These are phyloP conservation scores for Colletotrichum costaricense DNA, from an alignment of 2,329 filamentous ascomycete genomes.

Conservation along the genomic window DNA sequence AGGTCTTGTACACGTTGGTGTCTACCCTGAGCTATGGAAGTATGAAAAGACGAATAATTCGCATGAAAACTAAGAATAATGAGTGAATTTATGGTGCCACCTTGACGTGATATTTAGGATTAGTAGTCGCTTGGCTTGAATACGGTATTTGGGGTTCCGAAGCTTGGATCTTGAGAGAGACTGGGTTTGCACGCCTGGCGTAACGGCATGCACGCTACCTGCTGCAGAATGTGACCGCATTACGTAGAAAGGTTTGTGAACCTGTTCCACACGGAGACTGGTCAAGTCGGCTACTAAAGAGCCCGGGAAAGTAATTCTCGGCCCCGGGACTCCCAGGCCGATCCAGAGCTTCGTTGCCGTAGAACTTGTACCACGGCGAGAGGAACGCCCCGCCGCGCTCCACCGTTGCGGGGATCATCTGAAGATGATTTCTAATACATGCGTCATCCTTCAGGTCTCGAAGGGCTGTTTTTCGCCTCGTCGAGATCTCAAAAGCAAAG, in stretches of 20 bases:
- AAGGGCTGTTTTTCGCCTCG: neutral
- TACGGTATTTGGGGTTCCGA: no score
- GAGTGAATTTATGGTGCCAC: no score
- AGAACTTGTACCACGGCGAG: neutral
- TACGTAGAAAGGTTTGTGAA: no score
- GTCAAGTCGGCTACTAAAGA: neutral
- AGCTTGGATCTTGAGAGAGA: neutral
- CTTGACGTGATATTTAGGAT: no score
- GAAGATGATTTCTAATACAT: slow-evolving; percentile 29
- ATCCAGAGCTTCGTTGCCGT: neutral
- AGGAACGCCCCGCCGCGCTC: slow-evolving; percentile 10
- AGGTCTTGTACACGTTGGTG: no score
- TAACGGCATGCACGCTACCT: neutral
- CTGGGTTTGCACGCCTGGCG: neutral
- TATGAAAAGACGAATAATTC: no score
- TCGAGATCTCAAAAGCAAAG: neutral
- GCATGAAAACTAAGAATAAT: no score
- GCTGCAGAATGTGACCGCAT: neutral
- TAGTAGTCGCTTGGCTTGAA: no score
- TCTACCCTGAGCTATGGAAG: no score
- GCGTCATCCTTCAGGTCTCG: slow-evolving; percentile 16
- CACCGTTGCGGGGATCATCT: slow-evolving; percentile 23
- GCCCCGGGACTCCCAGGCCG: neutral
- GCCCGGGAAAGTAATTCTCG: neutral
- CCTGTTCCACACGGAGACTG: neutral